These are phyloP conservation scores for Lunasporangiospora selenospora DNA, from an alignment of 192 early-diverging fungal genomes.

Conservation along the genomic window DNA sequence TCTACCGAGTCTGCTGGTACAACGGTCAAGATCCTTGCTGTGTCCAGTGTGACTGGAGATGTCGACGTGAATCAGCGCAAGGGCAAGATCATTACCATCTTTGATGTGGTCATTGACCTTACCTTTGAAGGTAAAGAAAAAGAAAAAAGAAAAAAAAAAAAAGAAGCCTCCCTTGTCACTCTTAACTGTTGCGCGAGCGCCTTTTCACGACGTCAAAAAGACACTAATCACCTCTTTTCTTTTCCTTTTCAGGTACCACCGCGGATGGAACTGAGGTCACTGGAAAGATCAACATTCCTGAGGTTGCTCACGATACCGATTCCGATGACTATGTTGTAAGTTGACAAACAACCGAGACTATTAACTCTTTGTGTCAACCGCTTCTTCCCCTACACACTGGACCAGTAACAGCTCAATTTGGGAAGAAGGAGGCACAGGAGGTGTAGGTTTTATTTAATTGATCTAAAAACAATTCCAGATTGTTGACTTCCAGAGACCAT, in stretches of 20 bases:
- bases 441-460: too few species aligned
- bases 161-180: background rate
- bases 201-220: too few species aligned
- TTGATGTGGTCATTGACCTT: constrained; percentile 82
- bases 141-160: background rate
- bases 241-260: constrained; percentile 46
- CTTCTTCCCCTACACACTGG: background rate
- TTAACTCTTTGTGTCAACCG: background rate
- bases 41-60: constrained; percentile 82
- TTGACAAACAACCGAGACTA: too few species aligned
- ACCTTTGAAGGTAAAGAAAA: constrained; percentile 68
- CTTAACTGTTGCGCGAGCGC: background rate
- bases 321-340: constrained; percentile 80
- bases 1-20: constrained; percentile 61
- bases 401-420: background rate
- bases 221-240: background rate
- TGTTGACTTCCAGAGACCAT: background rate
- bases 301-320: constrained; percentile 91
- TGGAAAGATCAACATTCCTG: constrained; percentile 86
- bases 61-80: constrained; percentile 96
- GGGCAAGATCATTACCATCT: constrained; percentile 94
- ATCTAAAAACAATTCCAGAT: background rate
- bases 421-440: too few species aligned
- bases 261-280: constrained; percentile 65
- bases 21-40: constrained; percentile 61